Evolutionary conservation across 2,329 filamentous ascomycete species (phyloP), one percentile per base, ranked within the genome.

Genomic region (Sporothrix pallida): DNA sequence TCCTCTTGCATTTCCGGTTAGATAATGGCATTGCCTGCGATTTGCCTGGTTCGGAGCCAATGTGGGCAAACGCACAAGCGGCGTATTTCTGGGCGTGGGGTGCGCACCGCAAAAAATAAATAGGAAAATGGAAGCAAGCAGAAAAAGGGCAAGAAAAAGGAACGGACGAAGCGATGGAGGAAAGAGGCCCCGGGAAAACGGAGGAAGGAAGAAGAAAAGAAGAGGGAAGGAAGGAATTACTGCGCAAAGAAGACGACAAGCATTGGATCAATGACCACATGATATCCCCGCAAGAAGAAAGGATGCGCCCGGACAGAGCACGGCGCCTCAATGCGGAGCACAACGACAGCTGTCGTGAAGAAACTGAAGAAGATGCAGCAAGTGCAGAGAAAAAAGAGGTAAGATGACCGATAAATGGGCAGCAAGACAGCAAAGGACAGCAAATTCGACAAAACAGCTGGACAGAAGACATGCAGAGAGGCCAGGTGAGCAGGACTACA

Each of bases 11-110:
- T 73, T 67, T 63, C 54, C n/a, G 56, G 65, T 73, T 70, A 72
- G 70, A 72, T 74, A 74, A 70, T 74, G 37, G 48, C 65, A 72
- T 72, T 71, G 68, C 44, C 70, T 70, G 48, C 56, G 58, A 67
- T 67, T 70, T 67, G 67, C 72, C 44, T 65, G 67, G 48, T 54
- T 44, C 17, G 48, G 42, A 20, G 62, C 62, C 62, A 67, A 17
- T 17, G 17, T 46, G 58, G 68, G 44, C 58, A 62, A 37, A 37
- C 56, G 62, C 74, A 56, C 60, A 69, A 68, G 74, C 68, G 72
- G 46, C 65, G 46, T 26, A 31, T 48, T 23, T 68, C 62, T 75
- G 62, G 67, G 74, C 71, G 74, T 71, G 71, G 74, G 72, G 69
- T 65, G 58, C 46, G 26, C n/a, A 52, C 70, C 42, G 42, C 42